phyloP scores from a whole-genome alignment of 768 basidiomycete species.

The Amanita muscaria region DNA sequence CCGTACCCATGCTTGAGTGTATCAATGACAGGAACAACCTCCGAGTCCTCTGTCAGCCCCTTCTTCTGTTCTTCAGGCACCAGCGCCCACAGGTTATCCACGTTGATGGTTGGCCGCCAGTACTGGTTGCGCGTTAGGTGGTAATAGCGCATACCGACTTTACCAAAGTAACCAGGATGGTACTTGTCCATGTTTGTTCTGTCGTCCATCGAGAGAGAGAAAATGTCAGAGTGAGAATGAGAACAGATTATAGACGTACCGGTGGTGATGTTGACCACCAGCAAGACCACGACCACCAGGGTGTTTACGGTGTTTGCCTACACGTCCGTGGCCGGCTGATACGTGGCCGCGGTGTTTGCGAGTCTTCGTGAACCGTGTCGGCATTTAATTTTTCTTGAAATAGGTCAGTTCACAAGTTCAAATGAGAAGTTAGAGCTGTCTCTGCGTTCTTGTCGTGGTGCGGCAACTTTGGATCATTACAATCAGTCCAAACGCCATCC shows the following conservation, averaged over 20 bases:
- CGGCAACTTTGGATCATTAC: no score
- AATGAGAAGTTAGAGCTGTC: conserved; percentile 13
- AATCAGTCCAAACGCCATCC: conserved; percentile 37
- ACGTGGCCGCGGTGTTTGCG: conserved; percentile 99
- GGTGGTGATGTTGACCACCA: conserved; percentile 99
- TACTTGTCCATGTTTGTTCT: conserved; percentile 98
- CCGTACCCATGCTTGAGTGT: conserved; percentile 76
- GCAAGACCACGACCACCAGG: conserved; percentile 99
- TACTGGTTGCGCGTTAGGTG: conserved; percentile 85
- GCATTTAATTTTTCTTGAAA: conserved; percentile 43
- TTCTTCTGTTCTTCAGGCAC: conserved; percentile 81
- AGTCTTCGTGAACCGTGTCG: conserved; percentile 93
- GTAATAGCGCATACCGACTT: conserved; percentile 99
- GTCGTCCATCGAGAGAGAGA: conserved; percentile 5
- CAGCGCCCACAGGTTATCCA: conserved; percentile 94
- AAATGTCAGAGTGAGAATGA: not conserved
- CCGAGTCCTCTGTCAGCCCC: conserved; percentile 60
- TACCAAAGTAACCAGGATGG: conserved; percentile 99
- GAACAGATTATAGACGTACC: conserved; percentile 42
- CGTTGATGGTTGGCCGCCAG: conserved; percentile 96
- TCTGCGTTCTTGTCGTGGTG: not conserved
- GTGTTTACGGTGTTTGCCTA: conserved; percentile 99
- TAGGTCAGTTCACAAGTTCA: conserved; percentile 14
- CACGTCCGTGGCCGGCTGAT: conserved; percentile 99
- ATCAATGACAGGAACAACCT: conserved; percentile 94